Base-by-base conservation (phyloP, 2,329 filamentous ascomycete genomes). In the Drechmeria coniospora region DNA sequence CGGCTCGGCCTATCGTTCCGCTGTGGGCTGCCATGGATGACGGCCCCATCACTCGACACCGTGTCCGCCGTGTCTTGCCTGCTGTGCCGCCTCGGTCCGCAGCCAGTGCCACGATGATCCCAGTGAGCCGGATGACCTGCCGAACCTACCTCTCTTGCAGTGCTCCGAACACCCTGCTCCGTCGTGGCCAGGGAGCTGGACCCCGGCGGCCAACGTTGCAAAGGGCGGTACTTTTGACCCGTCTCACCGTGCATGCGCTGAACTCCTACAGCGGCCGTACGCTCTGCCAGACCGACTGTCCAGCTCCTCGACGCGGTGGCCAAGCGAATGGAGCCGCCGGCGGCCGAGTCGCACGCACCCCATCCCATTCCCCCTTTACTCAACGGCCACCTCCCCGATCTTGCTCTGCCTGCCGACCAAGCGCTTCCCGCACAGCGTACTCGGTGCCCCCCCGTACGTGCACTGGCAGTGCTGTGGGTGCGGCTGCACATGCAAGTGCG, bases 71-170 rank as follows among this genome's bases (percentile, higher is more conserved):
- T 21, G 18, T 21, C 18, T n/a, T 21, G 13, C 20, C 15, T 6
- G 23, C n/a, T 25, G 11, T 16, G 23, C 21, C 24, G 24, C 25
- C 24, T 20, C 29, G 23, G 19, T 26, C 28, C 24, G 25, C 20
- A 22, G 21, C n/a, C 18, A 23, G 22, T 27, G 29, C 18, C 7
- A 31, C 29, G 13, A 21, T 21, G 11, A 25, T 31, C 25, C 30
- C 35, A 32, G 26, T 28, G 30, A 21, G 28, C 32, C 36, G 36
- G 36, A 38, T 35, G 36, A 30, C 34, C 32, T 38, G 25, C 36
- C 36, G 32, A 36, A 29, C 26, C 21, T 22, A 30, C 27, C 27
- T 31, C 31, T 18, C 17, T 34, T n/a, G n/a, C n/a, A 26, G 25
- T 32, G 30, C 32, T 35, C 34, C 34, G 36, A 38, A 36, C 22